Evolutionary conservation across 2,329 filamentous ascomycete species (phyloP), one percentile per base, ranked within the genome.

Genomic region (Amauroascus verrucosus): DNA sequence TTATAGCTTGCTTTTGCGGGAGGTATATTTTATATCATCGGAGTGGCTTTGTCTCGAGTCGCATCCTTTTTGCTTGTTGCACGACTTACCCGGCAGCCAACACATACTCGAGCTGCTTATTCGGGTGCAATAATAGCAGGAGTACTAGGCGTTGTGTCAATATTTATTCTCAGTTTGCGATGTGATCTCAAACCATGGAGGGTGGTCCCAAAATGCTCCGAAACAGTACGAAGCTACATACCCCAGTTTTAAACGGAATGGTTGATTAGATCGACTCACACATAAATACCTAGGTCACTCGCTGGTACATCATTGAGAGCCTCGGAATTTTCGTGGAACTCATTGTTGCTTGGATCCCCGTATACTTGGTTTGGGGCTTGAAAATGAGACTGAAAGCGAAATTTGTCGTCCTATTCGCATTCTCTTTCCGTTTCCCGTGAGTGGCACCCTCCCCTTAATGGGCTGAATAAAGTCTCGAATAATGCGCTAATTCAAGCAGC

Each of bases 391-490:
- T 57, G 18, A 53, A 46, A 32, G 49, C 57, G 18, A 59, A 59
- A 43, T 28, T 59, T 18, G 35, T 59, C 6, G 55, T 59, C 14
- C 22, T 59, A 2, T 57, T 56, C 26, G 57, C 57, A 6, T 59
- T 59, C 33, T 57, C 57, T 20, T 59, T 57, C 40, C 57, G 57
- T 22, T 35, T 59, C 28, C 57, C 57, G 57, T 59, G 30, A 54
- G 57, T 59, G 33, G 16, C 24, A 13, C 32, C 20, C 13, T 14
- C 20, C 8, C 4, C 8, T 5, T 32, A 22, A 1, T 43, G 5
- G 8, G 5, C 18, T 30, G 22, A 22, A 9, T 20, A 7, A 1
- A 30, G 5, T 14, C 20, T 26, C 9, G 2, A 22, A 26, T 13
- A 3, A 20, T 44, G 22, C 1, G 20, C 49, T 51, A 26, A 44